phyloP scores from a whole-genome alignment of 768 basidiomycete species.

The Suillus lakei region DNA sequence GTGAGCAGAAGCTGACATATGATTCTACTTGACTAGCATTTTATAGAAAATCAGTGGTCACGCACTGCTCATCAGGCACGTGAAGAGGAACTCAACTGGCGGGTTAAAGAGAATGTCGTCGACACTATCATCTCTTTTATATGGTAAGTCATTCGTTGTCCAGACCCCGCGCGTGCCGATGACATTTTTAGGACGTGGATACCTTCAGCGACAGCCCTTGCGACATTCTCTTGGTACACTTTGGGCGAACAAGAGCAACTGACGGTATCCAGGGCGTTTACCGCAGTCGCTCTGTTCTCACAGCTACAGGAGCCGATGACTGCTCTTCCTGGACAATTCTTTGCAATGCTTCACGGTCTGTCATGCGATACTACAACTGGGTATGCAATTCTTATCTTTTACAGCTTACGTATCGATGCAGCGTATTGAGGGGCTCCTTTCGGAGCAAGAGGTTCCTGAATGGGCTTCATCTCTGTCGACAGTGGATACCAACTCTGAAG shows the following conservation, averaged over 20 bases:
- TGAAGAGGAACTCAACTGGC: conserved; percentile 68
- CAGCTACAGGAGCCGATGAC: conserved; percentile 74
- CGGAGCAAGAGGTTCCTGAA: conserved; percentile 75
- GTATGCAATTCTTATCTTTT: conserved; percentile 9
- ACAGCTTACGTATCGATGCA: conserved; percentile 80
- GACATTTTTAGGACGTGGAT: conserved; percentile 64
- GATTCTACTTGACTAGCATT: neutral
- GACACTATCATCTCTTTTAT: conserved; percentile 70
- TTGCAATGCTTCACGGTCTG: conserved; percentile 65
- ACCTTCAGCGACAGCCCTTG: conserved; percentile 68
- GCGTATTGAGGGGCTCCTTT: conserved; percentile 74
- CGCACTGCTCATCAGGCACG: conserved; percentile 54
- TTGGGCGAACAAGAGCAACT: conserved; percentile 64
- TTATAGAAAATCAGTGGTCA: conserved; percentile 64
- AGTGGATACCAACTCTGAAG: conserved; percentile 11
- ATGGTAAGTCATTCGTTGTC: conserved; percentile 45
- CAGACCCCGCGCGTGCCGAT: conserved; percentile 7
- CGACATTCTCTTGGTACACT: conserved; percentile 70
- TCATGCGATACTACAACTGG: neutral
- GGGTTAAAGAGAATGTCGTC: conserved; percentile 65
- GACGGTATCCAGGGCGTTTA: conserved; percentile 83
- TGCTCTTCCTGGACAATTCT: conserved; percentile 63
- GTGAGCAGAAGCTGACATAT: conserved; percentile 29
- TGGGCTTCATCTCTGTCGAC: conserved; percentile 74
- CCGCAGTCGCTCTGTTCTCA: conserved; percentile 76